Base-by-base conservation (phyloP, 2,329 filamentous ascomycete species). In the Cadophora sp. region DNA sequence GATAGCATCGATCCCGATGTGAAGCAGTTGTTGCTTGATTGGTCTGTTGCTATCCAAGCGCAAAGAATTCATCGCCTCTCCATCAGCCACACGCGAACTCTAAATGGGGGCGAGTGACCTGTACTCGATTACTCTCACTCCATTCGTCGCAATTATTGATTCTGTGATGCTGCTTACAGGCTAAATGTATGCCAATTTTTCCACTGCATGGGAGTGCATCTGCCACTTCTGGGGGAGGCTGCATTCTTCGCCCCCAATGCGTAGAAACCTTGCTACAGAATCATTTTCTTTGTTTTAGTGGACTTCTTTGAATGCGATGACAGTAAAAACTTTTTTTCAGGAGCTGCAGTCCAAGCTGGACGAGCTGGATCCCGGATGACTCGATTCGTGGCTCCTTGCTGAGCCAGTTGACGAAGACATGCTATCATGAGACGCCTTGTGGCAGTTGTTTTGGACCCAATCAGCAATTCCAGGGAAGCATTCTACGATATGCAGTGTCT, bases 401-500 rank as follows among this genome's bases (percentile, higher is more conserved):
- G 55, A 40, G n/a, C 19, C 29, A 24, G 27, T 31, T 37, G 19
- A 40, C 26, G 14, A 62, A n/a, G 7, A n/a, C 26, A 4, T 24
- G 40, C 24, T 31, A 46, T 62, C 26, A 62, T 50, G 37, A 46
- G 59, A 48, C 26, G 48, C 40, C 7, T 46, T 50, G 43, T 48
- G 14, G 51, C 26, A 55, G 51, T n/a, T 4, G 7, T 22, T 48
- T 48, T 31, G 40, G 59, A 50, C 27, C 59, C 59, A 62, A 62
- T 62, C 31, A 31, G n/a, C 24, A 14, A 48, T 62, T 7, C 9
- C n/a, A 22, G n/a, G 24, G 9, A n/a, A 50, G 14, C 27, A 31
- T 62, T 48, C 27, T 26, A 50, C 26, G 43, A 31, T 22, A 27
- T 62, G 59, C 59, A 48, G 40, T n/a, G 43, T 62, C 37, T 43